Conservation (phyloP, 345 rosid genomes). For the Dimocarpus longan region DNA sequence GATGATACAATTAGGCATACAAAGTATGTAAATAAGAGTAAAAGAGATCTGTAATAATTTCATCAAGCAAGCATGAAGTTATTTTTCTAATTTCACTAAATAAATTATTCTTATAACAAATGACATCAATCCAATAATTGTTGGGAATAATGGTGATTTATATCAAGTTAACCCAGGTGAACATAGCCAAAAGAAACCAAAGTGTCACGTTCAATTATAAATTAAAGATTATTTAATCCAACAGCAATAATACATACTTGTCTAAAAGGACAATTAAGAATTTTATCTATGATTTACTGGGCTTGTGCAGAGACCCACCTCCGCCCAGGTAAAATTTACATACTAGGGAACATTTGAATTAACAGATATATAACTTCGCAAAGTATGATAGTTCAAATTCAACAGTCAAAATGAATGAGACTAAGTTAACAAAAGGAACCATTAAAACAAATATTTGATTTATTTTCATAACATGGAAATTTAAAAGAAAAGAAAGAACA, state of each 20-base stretch:
- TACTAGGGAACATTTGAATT: not conserved
- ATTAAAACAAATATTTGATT: not conserved
- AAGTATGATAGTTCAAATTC: not conserved
- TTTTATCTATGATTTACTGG: not conserved
- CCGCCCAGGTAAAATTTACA: not conserved
- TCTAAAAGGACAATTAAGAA: conserved; percentile 6
- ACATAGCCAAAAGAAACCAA: not conserved
- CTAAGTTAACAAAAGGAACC: conserved; percentile 16
- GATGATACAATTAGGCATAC: not conserved
- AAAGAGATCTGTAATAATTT: conserved; percentile 5
- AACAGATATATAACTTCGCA: not conserved
- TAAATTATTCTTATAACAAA: not conserved
- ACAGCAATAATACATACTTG: not conserved
- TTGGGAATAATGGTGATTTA: not conserved
- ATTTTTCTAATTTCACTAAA: not conserved
- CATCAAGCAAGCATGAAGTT: not conserved
- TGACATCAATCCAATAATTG: not conserved
- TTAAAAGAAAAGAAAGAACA: not conserved
- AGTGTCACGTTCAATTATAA: not conserved
- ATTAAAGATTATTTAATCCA: not conserved
- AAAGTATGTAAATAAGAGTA: not conserved
- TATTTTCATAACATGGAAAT: not conserved
- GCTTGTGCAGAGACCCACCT: not conserved
- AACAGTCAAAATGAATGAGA: conserved; percentile 3
- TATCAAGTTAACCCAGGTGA: not conserved